Conservation (phyloP, 1,284 basidiomycete species). For the Fomitopsis betulina region DNA sequence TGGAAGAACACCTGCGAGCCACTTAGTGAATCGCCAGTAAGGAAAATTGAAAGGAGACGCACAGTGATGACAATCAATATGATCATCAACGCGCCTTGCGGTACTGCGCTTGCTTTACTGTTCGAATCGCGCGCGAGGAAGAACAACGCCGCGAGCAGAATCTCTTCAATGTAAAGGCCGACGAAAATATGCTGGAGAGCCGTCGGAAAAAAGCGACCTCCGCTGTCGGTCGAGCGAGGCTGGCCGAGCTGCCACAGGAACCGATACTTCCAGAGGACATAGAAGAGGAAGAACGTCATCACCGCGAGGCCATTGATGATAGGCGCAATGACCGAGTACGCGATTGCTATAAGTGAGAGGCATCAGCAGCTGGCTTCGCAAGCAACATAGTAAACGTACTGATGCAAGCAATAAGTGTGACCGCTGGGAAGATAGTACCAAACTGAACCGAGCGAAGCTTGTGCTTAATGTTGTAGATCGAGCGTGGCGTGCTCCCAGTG, state of each 20-base stretch:
- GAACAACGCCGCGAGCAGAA: conserved; percentile 84
- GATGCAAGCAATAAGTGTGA: conserved; percentile 77
- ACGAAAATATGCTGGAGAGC: conserved; percentile 92
- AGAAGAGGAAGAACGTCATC: conserved; percentile 82
- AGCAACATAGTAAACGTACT: conserved; percentile 40
- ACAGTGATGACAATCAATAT: conserved; percentile 80
- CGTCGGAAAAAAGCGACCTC: conserved; percentile 93
- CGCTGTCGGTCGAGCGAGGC: conserved; percentile 75
- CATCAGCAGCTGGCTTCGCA: neutral
- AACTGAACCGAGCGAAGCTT: conserved; percentile 63
- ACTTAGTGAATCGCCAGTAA: neutral
- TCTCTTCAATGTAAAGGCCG: conserved; percentile 83
- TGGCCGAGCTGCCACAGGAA: conserved; percentile 83
- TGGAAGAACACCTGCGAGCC: conserved; percentile 58
- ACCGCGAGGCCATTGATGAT: conserved; percentile 91
- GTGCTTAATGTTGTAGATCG: conserved; percentile 77
- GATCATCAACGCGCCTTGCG: conserved; percentile 80
- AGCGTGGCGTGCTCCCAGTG: conserved; percentile 88
- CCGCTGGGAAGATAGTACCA: conserved; percentile 83
- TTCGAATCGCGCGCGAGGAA: conserved; percentile 70
- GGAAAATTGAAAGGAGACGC: conserved; percentile 23
- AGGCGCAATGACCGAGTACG: conserved; percentile 90
- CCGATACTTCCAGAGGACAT: conserved; percentile 85
- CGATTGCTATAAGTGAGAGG: conserved; percentile 41
- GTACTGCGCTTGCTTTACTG: conserved; percentile 49